Percentiles rank a stretch among this genome's conserved stretches.
These are phyloP conservation scores for Wickerhamiella alocasiicola DNA, from an alignment of 805 yeast genomes.

Conservation along the genomic window DNA sequence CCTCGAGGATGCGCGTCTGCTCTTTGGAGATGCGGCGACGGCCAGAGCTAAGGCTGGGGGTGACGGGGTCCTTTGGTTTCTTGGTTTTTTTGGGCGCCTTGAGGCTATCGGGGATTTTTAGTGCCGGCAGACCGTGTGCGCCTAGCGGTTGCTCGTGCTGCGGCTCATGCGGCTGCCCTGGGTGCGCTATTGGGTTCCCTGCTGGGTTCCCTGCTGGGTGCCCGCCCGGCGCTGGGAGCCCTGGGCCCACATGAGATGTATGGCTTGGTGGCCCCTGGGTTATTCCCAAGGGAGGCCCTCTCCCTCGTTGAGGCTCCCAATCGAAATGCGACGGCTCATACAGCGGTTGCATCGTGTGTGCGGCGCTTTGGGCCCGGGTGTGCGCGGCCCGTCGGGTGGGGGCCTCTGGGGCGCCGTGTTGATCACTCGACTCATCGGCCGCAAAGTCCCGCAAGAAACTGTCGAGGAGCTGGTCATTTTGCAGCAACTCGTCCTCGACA, in stretches of 20 bases:
- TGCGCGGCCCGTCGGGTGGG: background rate
- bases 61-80: background rate
- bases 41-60: background rate
- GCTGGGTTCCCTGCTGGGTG: no score
- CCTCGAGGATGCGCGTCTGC: constrained; percentile 42
- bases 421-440: background rate
- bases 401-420: background rate
- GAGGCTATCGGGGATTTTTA: background rate
- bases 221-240: no score
- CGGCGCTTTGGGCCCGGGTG: constrained; percentile 4
- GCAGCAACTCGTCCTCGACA: constrained; percentile 2
- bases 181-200: no score
- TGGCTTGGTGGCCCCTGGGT: no score
- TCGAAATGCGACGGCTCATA: constrained; percentile 6
- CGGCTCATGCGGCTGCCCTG: background rate
- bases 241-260: background rate
- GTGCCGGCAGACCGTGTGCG: background rate
- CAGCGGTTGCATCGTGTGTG: constrained; percentile 7
- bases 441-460: background rate
- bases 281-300: background rate
- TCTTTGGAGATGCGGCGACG: constrained; percentile 25
- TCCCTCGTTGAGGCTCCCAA: no score
- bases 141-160: background rate
- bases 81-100: constrained; percentile 1
- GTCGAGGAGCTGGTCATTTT: background rate